phyloP scores from a whole-genome alignment of 768 basidiomycete species.

The Hypsizygus marmoreus region DNA sequence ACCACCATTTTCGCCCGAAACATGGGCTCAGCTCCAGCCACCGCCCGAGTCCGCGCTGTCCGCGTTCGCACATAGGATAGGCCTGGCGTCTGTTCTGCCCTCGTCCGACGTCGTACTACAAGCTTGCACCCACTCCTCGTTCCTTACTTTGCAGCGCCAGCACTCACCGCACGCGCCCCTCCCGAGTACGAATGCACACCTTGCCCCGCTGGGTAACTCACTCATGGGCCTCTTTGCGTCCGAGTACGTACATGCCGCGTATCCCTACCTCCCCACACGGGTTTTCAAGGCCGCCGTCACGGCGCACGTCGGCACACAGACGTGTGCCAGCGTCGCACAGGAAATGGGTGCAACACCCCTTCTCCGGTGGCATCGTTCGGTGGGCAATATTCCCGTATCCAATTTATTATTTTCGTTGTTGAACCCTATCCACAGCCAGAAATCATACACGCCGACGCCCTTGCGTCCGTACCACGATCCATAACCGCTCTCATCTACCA shows the following conservation, averaged over 20 bases:
- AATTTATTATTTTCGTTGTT: background rate
- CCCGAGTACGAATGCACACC: slow-evolving; percentile 72
- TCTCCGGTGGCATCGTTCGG: slow-evolving; percentile 80
- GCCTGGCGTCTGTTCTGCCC: slow-evolving; percentile 59
- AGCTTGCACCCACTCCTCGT: slow-evolving; percentile 81
- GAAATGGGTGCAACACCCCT: slow-evolving; percentile 81
- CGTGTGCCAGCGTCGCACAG: slow-evolving; percentile 82
- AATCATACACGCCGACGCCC: slow-evolving; percentile 80
- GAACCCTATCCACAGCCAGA: slow-evolving; percentile 40
- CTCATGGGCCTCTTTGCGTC: slow-evolving; percentile 89
- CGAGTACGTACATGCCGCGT: slow-evolving; percentile 78
- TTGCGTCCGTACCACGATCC: slow-evolving; percentile 85
- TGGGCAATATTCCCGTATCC: no score
- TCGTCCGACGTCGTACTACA: slow-evolving; percentile 62
- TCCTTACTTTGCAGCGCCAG: slow-evolving; percentile 53
- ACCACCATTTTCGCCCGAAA: slow-evolving; percentile 58
- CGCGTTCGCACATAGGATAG: slow-evolving; percentile 77
- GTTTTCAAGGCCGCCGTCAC: slow-evolving; percentile 91
- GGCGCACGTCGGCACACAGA: slow-evolving; percentile 85
- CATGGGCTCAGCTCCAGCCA: slow-evolving; percentile 73
- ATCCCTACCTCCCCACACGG: slow-evolving; percentile 89
- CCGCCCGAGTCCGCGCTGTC: slow-evolving; percentile 70
- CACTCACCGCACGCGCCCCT: slow-evolving; percentile 56
- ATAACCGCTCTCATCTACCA: slow-evolving; percentile 89
- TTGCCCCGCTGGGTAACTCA: slow-evolving; percentile 79